These are phyloP conservation scores for Starmerella kuoi DNA, from an alignment of 805 yeast genomes.

Conservation along the genomic window DNA sequence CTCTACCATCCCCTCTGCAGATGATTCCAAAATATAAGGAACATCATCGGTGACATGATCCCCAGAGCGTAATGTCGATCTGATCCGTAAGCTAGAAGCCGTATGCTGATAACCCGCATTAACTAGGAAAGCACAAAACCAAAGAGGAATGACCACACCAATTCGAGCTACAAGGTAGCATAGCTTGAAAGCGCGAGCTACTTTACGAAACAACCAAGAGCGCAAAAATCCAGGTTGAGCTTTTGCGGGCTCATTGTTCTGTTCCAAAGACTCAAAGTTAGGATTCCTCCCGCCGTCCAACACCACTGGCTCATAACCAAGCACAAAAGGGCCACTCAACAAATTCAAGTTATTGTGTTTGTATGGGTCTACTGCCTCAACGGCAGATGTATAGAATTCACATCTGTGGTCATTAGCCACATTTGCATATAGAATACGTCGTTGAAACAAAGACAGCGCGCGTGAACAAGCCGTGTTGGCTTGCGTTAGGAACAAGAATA, in stretches of 20 bases:
- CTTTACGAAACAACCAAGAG: neutral
- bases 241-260: neutral
- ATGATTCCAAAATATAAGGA: constrained; percentile 15
- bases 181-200: constrained; percentile 9
- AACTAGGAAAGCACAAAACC: constrained; percentile 47
- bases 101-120: constrained; percentile 34
- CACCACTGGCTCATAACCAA: constrained; percentile 21
- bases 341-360: constrained; percentile 2
- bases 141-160: constrained; percentile 47
- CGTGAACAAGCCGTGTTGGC: constrained; percentile 47
- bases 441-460: constrained; percentile 42
- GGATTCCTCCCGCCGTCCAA: constrained; percentile 14
- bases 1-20: constrained; percentile 23
- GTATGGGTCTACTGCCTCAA: constrained; percentile 32
- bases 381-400: constrained; percentile 73
- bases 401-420: constrained; percentile 69
- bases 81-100: constrained; percentile 31
- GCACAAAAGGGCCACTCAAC: constrained; percentile 18
- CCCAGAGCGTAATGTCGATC: neutral
- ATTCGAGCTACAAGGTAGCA: constrained; percentile 35
- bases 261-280: neutral
- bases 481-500: constrained; percentile 55
- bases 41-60: constrained; percentile 22
- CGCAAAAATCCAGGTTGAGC: constrained; percentile 1
- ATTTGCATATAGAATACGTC: constrained; percentile 56